phyloP scores from a whole-genome alignment of 345 rosid species.

The Linum tenue region DNA sequence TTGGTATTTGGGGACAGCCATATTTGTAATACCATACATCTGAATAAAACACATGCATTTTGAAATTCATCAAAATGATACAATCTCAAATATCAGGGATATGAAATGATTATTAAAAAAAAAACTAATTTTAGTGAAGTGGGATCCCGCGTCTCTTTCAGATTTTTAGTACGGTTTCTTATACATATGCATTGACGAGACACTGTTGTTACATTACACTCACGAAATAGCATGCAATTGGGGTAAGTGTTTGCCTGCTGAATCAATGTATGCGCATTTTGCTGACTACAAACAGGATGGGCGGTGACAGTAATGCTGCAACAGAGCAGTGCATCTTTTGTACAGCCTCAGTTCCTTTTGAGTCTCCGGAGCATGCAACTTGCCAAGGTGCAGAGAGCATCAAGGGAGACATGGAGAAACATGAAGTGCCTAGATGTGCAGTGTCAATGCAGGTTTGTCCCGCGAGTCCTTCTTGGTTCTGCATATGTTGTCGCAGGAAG shows the following conservation, averaged over 20 bases:
- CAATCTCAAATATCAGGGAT: too few species aligned
- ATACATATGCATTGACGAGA: too few species aligned
- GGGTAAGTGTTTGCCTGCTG: too few species aligned
- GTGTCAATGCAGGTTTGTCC: constrained; percentile 80
- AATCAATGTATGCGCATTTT: too few species aligned
- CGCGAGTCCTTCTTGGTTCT: constrained; percentile 56
- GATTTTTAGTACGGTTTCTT: too few species aligned
- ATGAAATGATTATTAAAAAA: too few species aligned
- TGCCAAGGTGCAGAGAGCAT: constrained; percentile 32
- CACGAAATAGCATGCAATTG: too few species aligned
- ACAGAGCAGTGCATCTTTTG: constrained; percentile 75
- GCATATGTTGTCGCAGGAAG: constrained; percentile 73
- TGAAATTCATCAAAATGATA: too few species aligned
- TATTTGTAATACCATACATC: neutral
- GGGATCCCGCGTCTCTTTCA: too few species aligned
- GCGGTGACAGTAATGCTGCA: constrained; percentile 2
- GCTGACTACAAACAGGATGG: neutral
- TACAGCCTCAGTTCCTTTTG: constrained; percentile 47
- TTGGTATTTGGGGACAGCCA: neutral
- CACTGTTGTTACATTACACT: too few species aligned
- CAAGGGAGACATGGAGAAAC: constrained; percentile 27
- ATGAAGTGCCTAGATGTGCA: constrained; percentile 60
- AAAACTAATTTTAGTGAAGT: too few species aligned
- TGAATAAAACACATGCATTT: too few species aligned
- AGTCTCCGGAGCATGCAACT: constrained; percentile 52